Evolutionary conservation across 2,329 filamentous ascomycete genomes (phyloP), one percentile per base, ranked within the genome.

Genomic region (Pestalotiopsis fici): DNA sequence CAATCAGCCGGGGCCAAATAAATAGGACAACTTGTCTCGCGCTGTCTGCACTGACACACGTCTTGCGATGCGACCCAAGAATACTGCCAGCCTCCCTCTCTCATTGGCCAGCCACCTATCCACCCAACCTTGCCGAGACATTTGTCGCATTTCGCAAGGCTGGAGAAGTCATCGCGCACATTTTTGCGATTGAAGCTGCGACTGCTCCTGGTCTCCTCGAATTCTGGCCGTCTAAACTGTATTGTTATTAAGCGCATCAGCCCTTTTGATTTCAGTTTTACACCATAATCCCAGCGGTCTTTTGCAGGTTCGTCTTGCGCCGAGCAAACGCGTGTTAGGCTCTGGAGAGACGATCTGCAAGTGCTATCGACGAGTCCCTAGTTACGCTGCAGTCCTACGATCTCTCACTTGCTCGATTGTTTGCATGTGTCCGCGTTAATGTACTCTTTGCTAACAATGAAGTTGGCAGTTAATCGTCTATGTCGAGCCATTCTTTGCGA

Each of bases 71-170:
- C 57, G 60, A 68, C 28, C 31, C 57, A 35, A 60, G 57, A 61
- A 63, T 63, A 65, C 66, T 54, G 62, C 68, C 67, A 69, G 43
- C 66, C 66, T 59, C 67, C 23, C 37, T 68, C 37, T 68, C 68
- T 66, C 62, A 70, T 70, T 67, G 67, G 68, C 56, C 69, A 66
- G 65, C 67, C 68, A 69, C 65, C 66, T 50, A 56, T 66, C 47
- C 57, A 62, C 57, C 67, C 55, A 57, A 54, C 67, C 65, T 56
- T 56, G 50, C 15, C 21, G 55, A 66, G 57, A 68, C 50, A 69
- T 57, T 64, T 65, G 66, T 71, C 71, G 71, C 71, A 72, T 71
- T 64, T 67, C 67, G 64, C 72, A 73, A 74, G 70, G 67, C 69
- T 71, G 70, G 66, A 39, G 23, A n/a, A 37, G 43, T 21, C 18